These are phyloP conservation scores for Apiospora marii DNA, from an alignment of 2,329 filamentous ascomycete genomes.

Conservation along the genomic window DNA sequence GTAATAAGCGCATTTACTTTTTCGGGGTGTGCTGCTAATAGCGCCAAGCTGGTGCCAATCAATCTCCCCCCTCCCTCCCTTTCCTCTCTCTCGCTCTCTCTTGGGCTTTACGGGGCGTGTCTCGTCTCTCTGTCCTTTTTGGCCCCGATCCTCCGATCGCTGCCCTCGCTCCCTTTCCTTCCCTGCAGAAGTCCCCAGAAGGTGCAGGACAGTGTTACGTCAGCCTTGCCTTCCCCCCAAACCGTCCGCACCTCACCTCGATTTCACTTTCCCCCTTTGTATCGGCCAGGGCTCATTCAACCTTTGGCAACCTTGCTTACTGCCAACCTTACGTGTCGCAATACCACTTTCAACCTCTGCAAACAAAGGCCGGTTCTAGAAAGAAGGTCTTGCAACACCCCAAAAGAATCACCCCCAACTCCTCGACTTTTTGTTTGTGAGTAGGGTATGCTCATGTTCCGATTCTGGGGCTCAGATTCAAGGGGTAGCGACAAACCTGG, in stretches of 20 bases:
- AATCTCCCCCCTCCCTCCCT: slow-evolving; percentile 15
- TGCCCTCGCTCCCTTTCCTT: slow-evolving; percentile 21
- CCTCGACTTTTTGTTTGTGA: slow-evolving; percentile 30
- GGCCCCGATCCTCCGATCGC: slow-evolving; percentile 29
- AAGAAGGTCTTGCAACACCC: slow-evolving; percentile 14
- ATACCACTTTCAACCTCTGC: slow-evolving; percentile 15
- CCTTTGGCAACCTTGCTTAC: slow-evolving; percentile 23
- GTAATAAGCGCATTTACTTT: slow-evolving; percentile 15
- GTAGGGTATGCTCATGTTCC: slow-evolving; percentile 64
- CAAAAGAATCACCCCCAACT: slow-evolving; percentile 27
- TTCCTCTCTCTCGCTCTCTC: neutral
- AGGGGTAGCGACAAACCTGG: slow-evolving; percentile 63
- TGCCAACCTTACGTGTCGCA: slow-evolving; percentile 12
- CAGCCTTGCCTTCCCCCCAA: slow-evolving; percentile 40
- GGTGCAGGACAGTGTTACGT: slow-evolving; percentile 38
- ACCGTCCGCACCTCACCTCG: slow-evolving; percentile 36
- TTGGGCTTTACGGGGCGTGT: neutral
- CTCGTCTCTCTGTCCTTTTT: slow-evolving; percentile 22
- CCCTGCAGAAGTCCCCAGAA: slow-evolving; percentile 30
- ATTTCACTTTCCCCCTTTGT: slow-evolving; percentile 32
- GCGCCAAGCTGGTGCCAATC: slow-evolving; percentile 21
- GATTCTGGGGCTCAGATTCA: slow-evolving; percentile 66
- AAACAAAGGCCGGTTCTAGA: slow-evolving; percentile 17
- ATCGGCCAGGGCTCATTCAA: slow-evolving; percentile 27
- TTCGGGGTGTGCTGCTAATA: slow-evolving; percentile 9